phyloP scores from a whole-genome alignment of 2,329 filamentous ascomycete species.

The Penicillium sp. region DNA sequence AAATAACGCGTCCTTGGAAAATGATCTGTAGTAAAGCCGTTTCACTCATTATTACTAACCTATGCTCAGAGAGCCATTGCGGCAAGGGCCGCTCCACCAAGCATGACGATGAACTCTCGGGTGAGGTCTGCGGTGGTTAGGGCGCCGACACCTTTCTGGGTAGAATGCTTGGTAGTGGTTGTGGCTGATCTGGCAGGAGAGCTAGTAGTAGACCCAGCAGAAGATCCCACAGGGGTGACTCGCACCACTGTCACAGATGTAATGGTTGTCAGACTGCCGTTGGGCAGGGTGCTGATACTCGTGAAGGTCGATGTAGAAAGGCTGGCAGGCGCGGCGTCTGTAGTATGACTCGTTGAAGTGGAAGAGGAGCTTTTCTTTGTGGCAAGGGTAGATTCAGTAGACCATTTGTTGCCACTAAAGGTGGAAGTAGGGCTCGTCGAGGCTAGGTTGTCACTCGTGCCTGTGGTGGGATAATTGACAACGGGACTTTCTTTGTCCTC shows the following conservation, averaged over 20 bases:
- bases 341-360: background rate
- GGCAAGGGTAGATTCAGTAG: background rate
- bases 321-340: constrained; percentile 13
- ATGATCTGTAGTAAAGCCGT: background rate
- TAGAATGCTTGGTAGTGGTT: constrained; percentile 29
- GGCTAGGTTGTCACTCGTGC: background rate
- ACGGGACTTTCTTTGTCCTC: constrained; percentile 62
- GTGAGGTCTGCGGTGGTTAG: constrained; percentile 26
- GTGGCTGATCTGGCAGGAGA: background rate
- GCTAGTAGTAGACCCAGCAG: constrained; percentile 12
- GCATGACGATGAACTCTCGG: constrained; percentile 40
- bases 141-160: constrained; percentile 42
- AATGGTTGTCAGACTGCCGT: constrained; percentile 44
- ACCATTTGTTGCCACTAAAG: constrained; percentile 1
- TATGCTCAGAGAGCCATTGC: constrained; percentile 37
- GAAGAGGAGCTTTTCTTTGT: background rate
- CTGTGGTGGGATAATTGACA: constrained; percentile 51
- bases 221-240: constrained; percentile 27
- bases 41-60: background rate
- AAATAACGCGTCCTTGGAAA: background rate
- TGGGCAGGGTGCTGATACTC: constrained; percentile 42
- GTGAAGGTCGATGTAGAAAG: constrained; percentile 42
- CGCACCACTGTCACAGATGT: constrained; percentile 49
- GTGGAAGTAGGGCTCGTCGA: constrained; percentile 1
- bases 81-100: constrained; percentile 42